Percentiles rank a stretch among this genome's conserved stretches.
These are phyloP conservation scores for Volvox reticuliferus DNA, from an alignment of 139 green algal genomes.

Conservation along the genomic window DNA sequence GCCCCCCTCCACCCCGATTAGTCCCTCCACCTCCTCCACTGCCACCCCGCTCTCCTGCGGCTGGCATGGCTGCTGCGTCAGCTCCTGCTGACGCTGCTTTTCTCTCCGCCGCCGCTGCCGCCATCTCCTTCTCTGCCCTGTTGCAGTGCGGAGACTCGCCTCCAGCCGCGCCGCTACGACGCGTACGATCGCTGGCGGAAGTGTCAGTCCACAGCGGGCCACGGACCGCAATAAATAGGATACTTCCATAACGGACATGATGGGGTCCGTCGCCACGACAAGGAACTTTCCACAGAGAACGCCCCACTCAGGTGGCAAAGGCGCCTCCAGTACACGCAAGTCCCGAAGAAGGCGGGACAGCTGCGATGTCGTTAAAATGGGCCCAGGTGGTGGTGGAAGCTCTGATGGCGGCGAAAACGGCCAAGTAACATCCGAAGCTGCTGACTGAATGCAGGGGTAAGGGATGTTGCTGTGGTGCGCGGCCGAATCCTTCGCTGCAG, in stretches of 20 bases:
- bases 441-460: too few species aligned
- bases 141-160: background rate
- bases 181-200: background rate
- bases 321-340: background rate
- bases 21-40: background rate
- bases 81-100: background rate
- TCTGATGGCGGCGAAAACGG: background rate
- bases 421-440: too few species aligned
- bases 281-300: background rate
- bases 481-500: background rate
- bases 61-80: background rate
- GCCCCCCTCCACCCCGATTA: too few species aligned
- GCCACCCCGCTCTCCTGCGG: background rate
- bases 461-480: too few species aligned
- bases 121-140: background rate
- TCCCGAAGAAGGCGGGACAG: constrained; percentile 33
- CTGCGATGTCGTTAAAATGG: background rate
- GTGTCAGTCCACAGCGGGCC: background rate
- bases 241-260: background rate
- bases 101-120: too few species aligned
- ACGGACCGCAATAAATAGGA: constrained; percentile 1
- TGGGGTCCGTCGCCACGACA: background rate
- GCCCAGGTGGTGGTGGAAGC: background rate
- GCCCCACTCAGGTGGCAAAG: background rate
- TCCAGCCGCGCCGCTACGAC: constrained; percentile 12